Evolutionary conservation across 176 grass and related monocot genomes (phyloP).

Genomic region (Oryza nivara): DNA sequence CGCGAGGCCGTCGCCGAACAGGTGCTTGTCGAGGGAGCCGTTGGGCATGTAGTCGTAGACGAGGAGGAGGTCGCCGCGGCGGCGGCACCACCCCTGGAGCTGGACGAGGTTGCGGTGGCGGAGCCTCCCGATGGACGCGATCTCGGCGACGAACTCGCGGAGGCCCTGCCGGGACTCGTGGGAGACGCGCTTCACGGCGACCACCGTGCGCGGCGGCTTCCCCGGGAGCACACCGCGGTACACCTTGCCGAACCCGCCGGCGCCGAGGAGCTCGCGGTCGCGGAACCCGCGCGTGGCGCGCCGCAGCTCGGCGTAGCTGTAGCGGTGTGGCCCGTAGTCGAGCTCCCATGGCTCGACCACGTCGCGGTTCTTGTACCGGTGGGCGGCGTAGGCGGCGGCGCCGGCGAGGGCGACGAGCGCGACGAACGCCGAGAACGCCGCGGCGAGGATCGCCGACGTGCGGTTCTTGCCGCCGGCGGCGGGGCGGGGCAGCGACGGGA

Average conservation of each 20-base stretch:
- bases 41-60: conserved; percentile 95
- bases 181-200: conserved; percentile 81
- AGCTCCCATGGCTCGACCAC: conserved; percentile 81
- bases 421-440: conserved; percentile 56
- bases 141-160: conserved; percentile 80
- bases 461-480: conserved; percentile 33
- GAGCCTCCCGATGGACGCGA: conserved; percentile 76
- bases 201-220: conserved; percentile 31
- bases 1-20: conserved; percentile 44
- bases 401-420: conserved; percentile 33
- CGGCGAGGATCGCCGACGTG: conserved; percentile 49
- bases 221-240: conserved; percentile 71
- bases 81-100: conserved; percentile 90
- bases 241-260: conserved; percentile 90
- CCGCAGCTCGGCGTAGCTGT: conserved; percentile 70
- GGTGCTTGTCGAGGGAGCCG: conserved; percentile 74
- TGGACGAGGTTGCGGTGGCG: conserved; percentile 85
- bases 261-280: conserved; percentile 72
- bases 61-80: conserved; percentile 70
- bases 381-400: conserved; percentile 39
- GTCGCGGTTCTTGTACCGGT: conserved; percentile 70
- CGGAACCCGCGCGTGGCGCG: conserved; percentile 73
- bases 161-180: conserved; percentile 82
- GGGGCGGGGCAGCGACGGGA: conserved; percentile 55
- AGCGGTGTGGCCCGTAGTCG: conserved; percentile 76